phyloP scores from a whole-genome alignment of 2,329 filamentous ascomycete genomes.

The Sarocladiaceae sp. region DNA sequence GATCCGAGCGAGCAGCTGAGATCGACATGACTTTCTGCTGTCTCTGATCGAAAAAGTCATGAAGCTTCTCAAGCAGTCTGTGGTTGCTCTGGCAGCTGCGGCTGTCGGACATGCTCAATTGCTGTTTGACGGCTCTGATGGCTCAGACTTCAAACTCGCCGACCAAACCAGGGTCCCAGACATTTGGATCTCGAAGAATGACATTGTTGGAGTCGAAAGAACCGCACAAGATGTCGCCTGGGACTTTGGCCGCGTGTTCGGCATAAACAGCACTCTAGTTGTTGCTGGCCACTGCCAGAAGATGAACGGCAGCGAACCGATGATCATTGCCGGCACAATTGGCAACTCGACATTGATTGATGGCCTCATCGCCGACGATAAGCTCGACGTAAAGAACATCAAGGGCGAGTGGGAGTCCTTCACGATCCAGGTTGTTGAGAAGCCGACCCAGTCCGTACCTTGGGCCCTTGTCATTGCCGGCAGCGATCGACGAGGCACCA shows the following conservation, averaged over 20 bases:
- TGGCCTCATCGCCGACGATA: not conserved
- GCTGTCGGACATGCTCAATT: not conserved
- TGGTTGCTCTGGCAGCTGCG: not conserved
- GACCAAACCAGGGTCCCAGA: not conserved
- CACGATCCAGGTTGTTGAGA: constrained; percentile 51
- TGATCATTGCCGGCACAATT: not conserved
- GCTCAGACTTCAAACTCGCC: not conserved
- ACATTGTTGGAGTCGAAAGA: not conserved
- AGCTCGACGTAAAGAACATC: constrained; percentile 45
- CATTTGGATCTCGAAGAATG: constrained; percentile 23
- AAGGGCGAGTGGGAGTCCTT: constrained; percentile 67
- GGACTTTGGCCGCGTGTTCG: not conserved
- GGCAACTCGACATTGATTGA: not conserved
- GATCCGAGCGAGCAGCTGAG: no score
- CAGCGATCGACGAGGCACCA: constrained; percentile 60
- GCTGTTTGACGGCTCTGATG: not conserved
- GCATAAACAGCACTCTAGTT: not conserved
- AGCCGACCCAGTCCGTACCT: constrained; percentile 51
- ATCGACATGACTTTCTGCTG: no score
- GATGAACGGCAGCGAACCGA: not conserved
- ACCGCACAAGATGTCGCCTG: not conserved
- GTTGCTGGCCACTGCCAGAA: not conserved
- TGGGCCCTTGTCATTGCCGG: constrained; percentile 64
- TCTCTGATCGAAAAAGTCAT: no score
- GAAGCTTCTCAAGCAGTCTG: not conserved